Base-by-base conservation (phyloP, 2,329 filamentous ascomycete genomes). In the Ophiosphaerella korrae region DNA sequence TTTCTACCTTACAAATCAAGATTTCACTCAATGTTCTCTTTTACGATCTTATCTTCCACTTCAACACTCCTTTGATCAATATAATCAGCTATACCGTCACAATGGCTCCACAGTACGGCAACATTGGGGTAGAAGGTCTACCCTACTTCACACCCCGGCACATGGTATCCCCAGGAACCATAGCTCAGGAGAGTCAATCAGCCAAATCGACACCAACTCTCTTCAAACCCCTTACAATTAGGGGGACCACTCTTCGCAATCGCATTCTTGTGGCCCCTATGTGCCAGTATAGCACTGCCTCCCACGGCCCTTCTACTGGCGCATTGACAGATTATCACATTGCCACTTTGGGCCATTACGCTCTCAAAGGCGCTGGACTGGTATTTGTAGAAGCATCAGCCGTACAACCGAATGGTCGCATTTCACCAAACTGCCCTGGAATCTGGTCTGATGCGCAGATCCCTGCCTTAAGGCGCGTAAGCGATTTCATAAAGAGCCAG, bases 61-160 rank as follows among this genome's bases (percentile, higher is more conserved):
- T 14, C 7, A 33, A 24, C 26, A 33, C 8, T 23, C 11, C 32
- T n/a, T 26, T 18, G 18, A 8, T 24, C 11, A 12, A 44, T 5
- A 36, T 2, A 36, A 14, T 36, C 34, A 3, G 16, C 23, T 16
- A 42, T 18, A 9, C 35, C 23, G 2, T 16, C 45, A 49, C 26
- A 31, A 70, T 71, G 68, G 55, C 67, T 16, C 60, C 63, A 7
- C 46, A 56, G 50, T 63, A 68, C 23, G 57, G 68, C 42, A 71
- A 71, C 45, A 37, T 43, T 8, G 64, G 65, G 14, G 64, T 64
- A 23, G 51, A 60, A 13, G 57, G 55, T 42, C 48, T 74, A 34
- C 64, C 76, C 9, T 80, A 77, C 68, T 80, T 77, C 64, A 80
- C 77, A 1, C 78, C 78, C 8, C 60, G 71, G 9, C 78, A 80